Evolutionary conservation across 2,329 filamentous ascomycete species (phyloP), one percentile per base, ranked within the genome.

Genomic region (Raffaelea arxii): DNA sequence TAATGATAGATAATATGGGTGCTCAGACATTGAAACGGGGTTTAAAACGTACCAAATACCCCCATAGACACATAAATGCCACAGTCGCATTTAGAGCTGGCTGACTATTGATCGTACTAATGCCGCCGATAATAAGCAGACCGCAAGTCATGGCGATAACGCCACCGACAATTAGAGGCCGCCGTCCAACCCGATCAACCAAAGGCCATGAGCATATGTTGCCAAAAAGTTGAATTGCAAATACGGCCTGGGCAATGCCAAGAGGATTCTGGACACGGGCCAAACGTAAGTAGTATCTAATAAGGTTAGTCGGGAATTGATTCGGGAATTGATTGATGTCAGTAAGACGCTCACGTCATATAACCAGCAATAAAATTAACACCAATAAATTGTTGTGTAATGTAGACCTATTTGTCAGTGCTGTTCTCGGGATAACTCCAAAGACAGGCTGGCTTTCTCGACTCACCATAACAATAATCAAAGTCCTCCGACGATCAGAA

Each of bases 391-490:
- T 60, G 59, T 46, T 62, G 36, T 5, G 58, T 54, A 2, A 60
- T 52, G 30, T 61, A 62, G 23, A 61, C 57, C 59, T n/a, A n/a
- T n/a, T n/a, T n/a, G n/a, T n/a, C n/a, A n/a, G n/a, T n/a, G n/a
- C n/a, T n/a, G n/a, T n/a, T n/a, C n/a, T n/a, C n/a, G n/a, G n/a
- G n/a, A n/a, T n/a, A n/a, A n/a, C n/a, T n/a, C n/a, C n/a, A n/a
- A n/a, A n/a, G n/a, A n/a, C n/a, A n/a, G n/a, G n/a, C n/a, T n/a
- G n/a, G n/a, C n/a, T n/a, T n/a, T n/a, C n/a, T n/a, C n/a, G n/a
- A n/a, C n/a, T n/a, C n/a, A n/a, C n/a, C n/a, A 61, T 59, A 42
- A 55, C 50, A 16, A 62, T 27, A 19, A 69, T 60, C 30, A 68
- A 55, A 2, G 65, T 69, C 12, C 66, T 58, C 2, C 61, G 58